phyloP scores from a whole-genome alignment of 176 grass and related monocot species.

The Carex scoparia region DNA sequence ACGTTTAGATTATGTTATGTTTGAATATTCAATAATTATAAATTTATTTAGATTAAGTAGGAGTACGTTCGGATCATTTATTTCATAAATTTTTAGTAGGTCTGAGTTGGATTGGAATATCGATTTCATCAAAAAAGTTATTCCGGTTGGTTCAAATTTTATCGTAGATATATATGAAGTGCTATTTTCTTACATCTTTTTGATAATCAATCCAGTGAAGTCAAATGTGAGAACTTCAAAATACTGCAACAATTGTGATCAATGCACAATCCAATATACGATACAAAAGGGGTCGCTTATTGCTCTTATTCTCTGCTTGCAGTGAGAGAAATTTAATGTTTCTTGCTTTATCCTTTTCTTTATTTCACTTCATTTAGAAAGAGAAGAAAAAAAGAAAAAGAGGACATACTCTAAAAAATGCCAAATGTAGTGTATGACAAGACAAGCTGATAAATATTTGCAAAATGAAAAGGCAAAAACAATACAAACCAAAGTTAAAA shows the following conservation, averaged over 20 bases:
- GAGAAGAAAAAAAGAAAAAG: neutral
- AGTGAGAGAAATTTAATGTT: neutral
- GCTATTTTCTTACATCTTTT: neutral
- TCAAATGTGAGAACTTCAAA: neutral
- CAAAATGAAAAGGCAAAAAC: neutral
- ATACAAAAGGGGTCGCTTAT: neutral
- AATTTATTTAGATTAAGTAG: neutral
- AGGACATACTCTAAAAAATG: neutral
- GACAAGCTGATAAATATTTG: neutral
- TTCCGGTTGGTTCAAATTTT: neutral
- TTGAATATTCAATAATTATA: too few species aligned
- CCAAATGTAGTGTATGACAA: neutral
- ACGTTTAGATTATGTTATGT: too few species aligned
- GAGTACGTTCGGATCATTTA: too few species aligned
- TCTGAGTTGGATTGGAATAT: too few species aligned
- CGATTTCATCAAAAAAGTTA: neutral
- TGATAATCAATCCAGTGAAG: neutral
- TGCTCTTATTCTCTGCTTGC: slow-evolving; percentile 2
- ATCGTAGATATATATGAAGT: neutral
- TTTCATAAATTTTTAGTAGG: too few species aligned
- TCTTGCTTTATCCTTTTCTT: neutral
- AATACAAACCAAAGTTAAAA: neutral
- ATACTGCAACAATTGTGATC: neutral
- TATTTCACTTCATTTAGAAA: neutral
- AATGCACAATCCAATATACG: neutral